Conservation (phyloP, 176 grass and related monocot species). For the Olyra latifolia region DNA sequence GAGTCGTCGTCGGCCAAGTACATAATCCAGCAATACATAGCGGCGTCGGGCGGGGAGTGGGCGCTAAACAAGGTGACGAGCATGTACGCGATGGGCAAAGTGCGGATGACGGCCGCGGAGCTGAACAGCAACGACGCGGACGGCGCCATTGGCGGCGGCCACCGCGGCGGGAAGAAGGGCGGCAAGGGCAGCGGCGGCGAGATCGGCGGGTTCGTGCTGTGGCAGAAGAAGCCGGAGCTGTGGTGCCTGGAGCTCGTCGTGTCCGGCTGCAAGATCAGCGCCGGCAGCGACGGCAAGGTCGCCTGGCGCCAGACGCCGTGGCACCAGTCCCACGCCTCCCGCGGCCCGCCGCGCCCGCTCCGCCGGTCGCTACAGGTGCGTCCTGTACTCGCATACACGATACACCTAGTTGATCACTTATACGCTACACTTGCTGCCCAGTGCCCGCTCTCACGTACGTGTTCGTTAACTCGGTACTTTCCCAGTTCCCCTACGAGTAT, state of each 20-base stretch:
- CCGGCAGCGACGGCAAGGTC: constrained; percentile 94
- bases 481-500: not conserved
- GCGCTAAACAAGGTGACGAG: constrained; percentile 75
- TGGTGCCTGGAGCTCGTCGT: constrained; percentile 98
- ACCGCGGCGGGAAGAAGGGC: constrained; percentile 42
- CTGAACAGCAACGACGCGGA: constrained; percentile 60
- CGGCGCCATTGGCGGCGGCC: constrained; percentile 5
- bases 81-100: constrained; percentile 97
- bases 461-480: not conserved
- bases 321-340: constrained; percentile 96
- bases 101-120: constrained; percentile 83
- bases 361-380: constrained; percentile 92
- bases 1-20: constrained; percentile 92
- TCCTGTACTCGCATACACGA: not conserved
- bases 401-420: not conserved
- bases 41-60: constrained; percentile 90
- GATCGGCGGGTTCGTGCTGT: constrained; percentile 98
- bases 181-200: constrained; percentile 42
- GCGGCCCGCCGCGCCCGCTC: constrained; percentile 88
- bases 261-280: constrained; percentile 98
- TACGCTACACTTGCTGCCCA: constrained; percentile 1
- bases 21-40: constrained; percentile 97
- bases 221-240: constrained; percentile 97
- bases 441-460: not conserved
- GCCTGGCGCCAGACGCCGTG: constrained; percentile 96